phyloP scores from a whole-genome alignment of 2,329 filamentous ascomycete species.

The Alternaria consortialis region DNA sequence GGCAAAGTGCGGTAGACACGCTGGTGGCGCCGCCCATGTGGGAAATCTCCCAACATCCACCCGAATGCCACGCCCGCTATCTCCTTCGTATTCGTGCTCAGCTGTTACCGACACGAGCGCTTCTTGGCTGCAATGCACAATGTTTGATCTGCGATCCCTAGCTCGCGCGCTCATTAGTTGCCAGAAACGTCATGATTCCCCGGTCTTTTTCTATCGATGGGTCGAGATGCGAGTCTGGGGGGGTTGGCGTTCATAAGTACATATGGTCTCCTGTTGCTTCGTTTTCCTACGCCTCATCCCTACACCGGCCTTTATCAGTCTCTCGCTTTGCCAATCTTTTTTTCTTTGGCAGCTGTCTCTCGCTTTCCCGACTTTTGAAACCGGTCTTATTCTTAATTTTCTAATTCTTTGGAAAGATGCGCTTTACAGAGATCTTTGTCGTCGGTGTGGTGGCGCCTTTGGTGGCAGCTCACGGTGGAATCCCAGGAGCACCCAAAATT shows the following conservation, averaged over 20 bases:
- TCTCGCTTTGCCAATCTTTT: constrained; percentile 9
- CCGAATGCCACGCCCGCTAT: neutral
- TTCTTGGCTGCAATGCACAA: constrained; percentile 12
- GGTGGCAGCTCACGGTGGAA: constrained; percentile 45
- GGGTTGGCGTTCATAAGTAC: constrained; percentile 8
- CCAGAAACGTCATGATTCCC: constrained; percentile 12
- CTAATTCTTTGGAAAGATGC: constrained; percentile 30
- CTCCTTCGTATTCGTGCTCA: constrained; percentile 14
- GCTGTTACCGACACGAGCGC: neutral
- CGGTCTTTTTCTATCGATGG: constrained; percentile 8
- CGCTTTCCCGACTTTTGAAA: neutral
- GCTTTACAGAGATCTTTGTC: constrained; percentile 41
- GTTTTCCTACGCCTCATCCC: constrained; percentile 5
- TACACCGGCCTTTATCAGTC: constrained; percentile 4
- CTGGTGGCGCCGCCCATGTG: neutral
- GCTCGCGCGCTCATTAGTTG: constrained; percentile 15
- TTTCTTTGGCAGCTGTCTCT: constrained; percentile 8
- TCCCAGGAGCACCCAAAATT: constrained; percentile 44
- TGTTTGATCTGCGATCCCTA: constrained; percentile 9
- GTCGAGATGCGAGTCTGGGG: neutral
- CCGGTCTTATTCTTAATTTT: constrained; percentile 5
- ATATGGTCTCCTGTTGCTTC: neutral
- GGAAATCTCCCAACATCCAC: neutral
- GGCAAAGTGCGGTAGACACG: neutral
- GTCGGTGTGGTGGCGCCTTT: constrained; percentile 41